Evolutionary conservation across 257 asterid species (phyloP), one percentile per base, ranked within the genome.

Genomic region (Solanum etuberosum): DNA sequence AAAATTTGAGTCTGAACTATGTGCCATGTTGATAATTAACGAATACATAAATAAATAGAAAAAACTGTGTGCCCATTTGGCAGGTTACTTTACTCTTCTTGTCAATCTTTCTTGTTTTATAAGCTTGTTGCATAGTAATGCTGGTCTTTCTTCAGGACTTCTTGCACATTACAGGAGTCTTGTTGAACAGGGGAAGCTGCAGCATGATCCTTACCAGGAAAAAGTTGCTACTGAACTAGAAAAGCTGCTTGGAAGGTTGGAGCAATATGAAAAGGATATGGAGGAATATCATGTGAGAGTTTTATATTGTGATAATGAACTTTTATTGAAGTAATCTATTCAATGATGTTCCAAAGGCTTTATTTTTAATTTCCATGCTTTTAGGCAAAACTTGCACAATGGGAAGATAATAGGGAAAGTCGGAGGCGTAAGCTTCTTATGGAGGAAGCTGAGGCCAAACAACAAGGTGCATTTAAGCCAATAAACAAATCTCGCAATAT

Each of bases 261-360:
- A 91, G 90, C 94, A 89, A 54, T 97, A 95, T 86, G 99, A 96
- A 93, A 94, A 92, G 90, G 98, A 97, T 84, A 95, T 97, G 99
- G 92, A 92, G 92, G 94, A 92, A 90, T 97, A 94, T 90, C 98
- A 95, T 54, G 98, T 95, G 89, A 72, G 92, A 87, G 81, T 88
- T 89, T 54, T 27, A 48, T 43, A 82, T 57, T 6, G 38, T 85
- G 67, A 86, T 81, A 85, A 42, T 65, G 72, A 37, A 86, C 74
- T 84, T 84, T 71, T 72, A 34, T 77, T 70, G 61, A 85, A 34
- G 37, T 77, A 18, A 42, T 82, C 34, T 14, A 25, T 54, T 65
- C 15, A 80, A 5, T 87, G 87, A 40, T 87, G 78, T 77, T 70
- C 68, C 88, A 83, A 84, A 83, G 85, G 43, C 86, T 65, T 90